Base-by-base conservation (phyloP, 345 rosid species). In the Atalantia buxifolia region DNA sequence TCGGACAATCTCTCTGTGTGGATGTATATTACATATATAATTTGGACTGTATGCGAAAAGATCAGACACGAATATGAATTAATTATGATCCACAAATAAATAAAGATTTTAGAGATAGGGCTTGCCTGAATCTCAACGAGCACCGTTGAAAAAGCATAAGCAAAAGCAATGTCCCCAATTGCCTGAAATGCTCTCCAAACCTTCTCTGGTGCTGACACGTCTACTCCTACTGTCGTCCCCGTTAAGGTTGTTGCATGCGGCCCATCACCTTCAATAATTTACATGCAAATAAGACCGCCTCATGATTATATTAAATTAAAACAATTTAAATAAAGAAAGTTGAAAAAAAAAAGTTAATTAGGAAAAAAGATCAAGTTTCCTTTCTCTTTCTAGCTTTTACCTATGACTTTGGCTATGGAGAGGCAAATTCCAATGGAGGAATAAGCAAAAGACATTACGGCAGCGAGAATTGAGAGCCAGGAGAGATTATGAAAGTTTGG, bases 381-480 rank as follows among this genome's bases (percentile, higher is more conserved):
- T 62, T 31, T 14, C 27, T 9, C 50, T 35, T 16, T 35, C 35
- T 7, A 30, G 40, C 16, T 42, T 25, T 72, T 87, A 85, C 90
- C 86, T 33, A 42, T 79, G 21, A 75, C 88, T 88, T 81, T 92
- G 71, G 95, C 93, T 7, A 95, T 78, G 85, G 97, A 85, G 48
- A 95, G 94, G 10, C 95, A 94, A 16, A 93, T 82, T 42, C 98
- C 98, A 1, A 93, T 92, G 22, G 88, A 73, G 19, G 98, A 83
- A 66, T 95, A 95, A 71, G 92, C 84, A 33, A 95, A 93, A 40
- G 98, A 95, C 98, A 95, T 95, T 50, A 95, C 71, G 18, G 98
- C 97, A 0, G 98, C 98, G 7, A 95, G 57, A 53, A 92, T 81
- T 2, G 98, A 95, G 80, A 95, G 97, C 94, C 93, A 93, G 25